phyloP scores from a whole-genome alignment of 2,329 filamentous ascomycete genomes.

The Paraphaeosphaeria minitans region DNA sequence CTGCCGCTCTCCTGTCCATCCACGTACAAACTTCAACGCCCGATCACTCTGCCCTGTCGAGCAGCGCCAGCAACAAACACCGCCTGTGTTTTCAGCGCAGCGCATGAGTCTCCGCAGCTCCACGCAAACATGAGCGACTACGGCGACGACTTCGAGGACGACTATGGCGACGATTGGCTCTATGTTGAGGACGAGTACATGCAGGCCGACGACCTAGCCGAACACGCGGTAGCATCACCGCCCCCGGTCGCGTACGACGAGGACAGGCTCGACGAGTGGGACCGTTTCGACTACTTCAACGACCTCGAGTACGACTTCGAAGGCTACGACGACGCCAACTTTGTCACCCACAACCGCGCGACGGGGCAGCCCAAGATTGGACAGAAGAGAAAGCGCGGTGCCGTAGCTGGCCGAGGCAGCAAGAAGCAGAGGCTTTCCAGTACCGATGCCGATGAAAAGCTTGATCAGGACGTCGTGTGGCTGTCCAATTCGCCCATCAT shows the following conservation, averaged over 20 bases:
- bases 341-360: conserved; percentile 27
- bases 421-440: conserved; percentile 30
- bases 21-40: not conserved
- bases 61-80: not conserved
- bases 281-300: conserved; percentile 55
- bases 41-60: not conserved
- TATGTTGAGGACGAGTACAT: conserved; percentile 54
- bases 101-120: conserved; percentile 3
- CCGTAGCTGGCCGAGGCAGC: conserved; percentile 22
- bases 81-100: not conserved
- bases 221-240: conserved; percentile 53
- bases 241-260: conserved; percentile 41
- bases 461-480: conserved; percentile 14
- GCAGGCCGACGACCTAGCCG: conserved; percentile 55
- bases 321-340: conserved; percentile 52
- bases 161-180: conserved; percentile 49
- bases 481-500: conserved; percentile 37
- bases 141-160: conserved; percentile 46
- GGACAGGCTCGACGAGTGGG: conserved; percentile 49
- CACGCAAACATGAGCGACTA: conserved; percentile 48
- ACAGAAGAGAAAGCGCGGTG: conserved; percentile 38
- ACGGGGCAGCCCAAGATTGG: conserved; percentile 24
- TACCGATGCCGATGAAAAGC: conserved; percentile 7
- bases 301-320: conserved; percentile 56
- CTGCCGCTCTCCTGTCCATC: not conserved